Percentiles rank a stretch among this genome's conserved stretches.
Evolutionary conservation across 371 early-diverging fungal species (phyloP).

Genomic region (Syncephalastrum contaminatum): DNA sequence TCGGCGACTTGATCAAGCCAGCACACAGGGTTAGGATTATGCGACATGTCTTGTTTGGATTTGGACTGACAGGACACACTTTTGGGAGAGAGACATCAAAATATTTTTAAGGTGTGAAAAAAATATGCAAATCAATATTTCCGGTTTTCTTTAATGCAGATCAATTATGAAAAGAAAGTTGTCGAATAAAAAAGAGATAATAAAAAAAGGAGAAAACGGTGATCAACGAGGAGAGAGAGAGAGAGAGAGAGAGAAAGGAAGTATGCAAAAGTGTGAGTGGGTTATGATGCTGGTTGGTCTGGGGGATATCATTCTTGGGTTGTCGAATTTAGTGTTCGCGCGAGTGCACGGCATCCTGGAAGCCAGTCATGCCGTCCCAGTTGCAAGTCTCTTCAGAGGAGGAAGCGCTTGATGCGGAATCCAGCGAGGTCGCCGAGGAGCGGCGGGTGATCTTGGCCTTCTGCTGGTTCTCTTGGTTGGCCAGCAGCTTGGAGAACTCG

Average conservation of each 20-base stretch:
- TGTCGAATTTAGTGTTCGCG: slow-evolving; percentile 1
- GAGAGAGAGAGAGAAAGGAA: slow-evolving; percentile 7
- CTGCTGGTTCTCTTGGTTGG: neutral
- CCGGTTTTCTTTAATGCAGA: neutral
- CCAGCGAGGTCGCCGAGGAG: too few relatives aligned
- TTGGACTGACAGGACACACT: too few relatives aligned
- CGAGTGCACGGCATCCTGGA: slow-evolving; percentile 35
- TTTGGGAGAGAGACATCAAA: too few relatives aligned
- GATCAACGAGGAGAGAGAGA: slow-evolving; percentile 5
- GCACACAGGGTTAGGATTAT: neutral
- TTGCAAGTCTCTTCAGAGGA: slow-evolving; percentile 33
- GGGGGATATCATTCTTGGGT: neutral
- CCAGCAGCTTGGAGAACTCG: slow-evolving; percentile 29
- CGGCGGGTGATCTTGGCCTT: too few relatives aligned
- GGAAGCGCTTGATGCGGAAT: slow-evolving; percentile 13
- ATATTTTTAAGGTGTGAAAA: too few relatives aligned
- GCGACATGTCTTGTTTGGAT: too few relatives aligned
- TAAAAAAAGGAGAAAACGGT: slow-evolving; percentile 8
- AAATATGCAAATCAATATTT: too few relatives aligned
- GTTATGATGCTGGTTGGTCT: neutral
- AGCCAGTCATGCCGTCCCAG: slow-evolving; percentile 49
- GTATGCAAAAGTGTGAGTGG: slow-evolving; percentile 7
- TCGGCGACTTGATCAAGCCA: slow-evolving; percentile 19
- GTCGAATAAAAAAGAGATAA: slow-evolving; percentile 7
- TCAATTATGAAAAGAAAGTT: neutral